phyloP scores from a whole-genome alignment of 2,329 filamentous ascomycete species.

The Claviceps digitariae region DNA sequence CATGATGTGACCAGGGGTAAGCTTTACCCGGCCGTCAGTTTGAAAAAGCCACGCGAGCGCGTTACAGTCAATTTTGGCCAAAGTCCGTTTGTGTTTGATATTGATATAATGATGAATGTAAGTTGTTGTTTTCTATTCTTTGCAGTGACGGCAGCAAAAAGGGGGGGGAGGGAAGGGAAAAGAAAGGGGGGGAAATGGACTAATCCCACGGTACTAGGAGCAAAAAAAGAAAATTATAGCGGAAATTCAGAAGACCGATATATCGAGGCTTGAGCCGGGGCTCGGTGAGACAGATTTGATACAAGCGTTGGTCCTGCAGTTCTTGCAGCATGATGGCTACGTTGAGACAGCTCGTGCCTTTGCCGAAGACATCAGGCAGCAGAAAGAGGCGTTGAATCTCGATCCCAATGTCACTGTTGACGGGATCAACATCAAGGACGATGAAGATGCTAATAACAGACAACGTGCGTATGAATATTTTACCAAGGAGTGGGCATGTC shows the following conservation, averaged over 20 bases:
- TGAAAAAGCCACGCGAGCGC: slow-evolving; percentile 51
- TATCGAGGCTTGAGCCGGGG: slow-evolving; percentile 46
- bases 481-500: background rate
- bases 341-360: slow-evolving; percentile 87
- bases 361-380: slow-evolving; percentile 61
- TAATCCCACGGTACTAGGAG: no score
- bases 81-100: slow-evolving; percentile 77
- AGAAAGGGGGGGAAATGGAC: background rate
- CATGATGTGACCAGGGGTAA: slow-evolving; percentile 47
- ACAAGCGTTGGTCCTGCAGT: slow-evolving; percentile 71
- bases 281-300: slow-evolving; percentile 65
- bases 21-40: slow-evolving; percentile 53
- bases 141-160: background rate
- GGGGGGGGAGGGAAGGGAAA: background rate
- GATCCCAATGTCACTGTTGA: slow-evolving; percentile 38
- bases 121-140: slow-evolving; percentile 15
- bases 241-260: slow-evolving; percentile 45
- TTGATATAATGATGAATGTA: slow-evolving; percentile 73
- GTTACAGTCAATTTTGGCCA: slow-evolving; percentile 54
- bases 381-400: slow-evolving; percentile 56
- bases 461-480: slow-evolving; percentile 47
- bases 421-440: slow-evolving; percentile 58
- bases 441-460: slow-evolving; percentile 73
- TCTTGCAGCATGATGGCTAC: slow-evolving; percentile 88
- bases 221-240: slow-evolving; percentile 45